Base-by-base conservation (phyloP, 192 early-diverging fungal genomes). In the Podila horticola region DNA sequence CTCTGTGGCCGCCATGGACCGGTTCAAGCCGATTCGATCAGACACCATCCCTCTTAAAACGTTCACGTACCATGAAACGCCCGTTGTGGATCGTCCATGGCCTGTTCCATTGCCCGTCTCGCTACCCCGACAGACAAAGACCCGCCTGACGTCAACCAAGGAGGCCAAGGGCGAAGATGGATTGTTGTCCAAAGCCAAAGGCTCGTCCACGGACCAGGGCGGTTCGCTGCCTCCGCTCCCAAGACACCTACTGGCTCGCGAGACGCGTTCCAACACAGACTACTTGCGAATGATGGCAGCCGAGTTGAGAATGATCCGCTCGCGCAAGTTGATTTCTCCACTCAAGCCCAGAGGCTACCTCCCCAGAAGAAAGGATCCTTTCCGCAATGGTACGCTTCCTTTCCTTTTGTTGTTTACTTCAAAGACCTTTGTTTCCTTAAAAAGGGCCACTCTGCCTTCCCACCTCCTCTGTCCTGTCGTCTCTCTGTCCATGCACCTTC, bases 271-370 rank as follows among this genome's bases (percentile, higher is more conserved):
- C 61, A 88, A 88, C 69, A 48, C 85, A 12, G 82, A 74, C 59
- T 84, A 88, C 67, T 59, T 88, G n/a, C 75, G 87, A 8, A 88
- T 86, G 69, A 76, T 88, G 64, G 83, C 82, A 33, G 72, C 83
- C 30, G 87, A 88, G 48, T 57, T 86, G 52, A 86, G 86, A 52
- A 88, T 88, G 87, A 88, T 88, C 66, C 79, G 87, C 10, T 64
- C 85, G 17, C 71, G 84, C 48, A 88, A 88, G 51, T 60, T 88
- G 57, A 72, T 86, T 17, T 79, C 75, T 45, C 85, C 87, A 2
- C 66, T 88, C 8, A 84, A 74, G 64, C 85, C 83, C 7, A 71
- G 87, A 69, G 84, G 73, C 11, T 82, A 67, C 52, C 74, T 88
- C 8, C 76, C 83, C 34, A 62, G 79, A 55, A 55, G 87, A 31